Conservation (phyloP, 2,329 filamentous ascomycete species). For the Pyrenochaeta sp. region DNA sequence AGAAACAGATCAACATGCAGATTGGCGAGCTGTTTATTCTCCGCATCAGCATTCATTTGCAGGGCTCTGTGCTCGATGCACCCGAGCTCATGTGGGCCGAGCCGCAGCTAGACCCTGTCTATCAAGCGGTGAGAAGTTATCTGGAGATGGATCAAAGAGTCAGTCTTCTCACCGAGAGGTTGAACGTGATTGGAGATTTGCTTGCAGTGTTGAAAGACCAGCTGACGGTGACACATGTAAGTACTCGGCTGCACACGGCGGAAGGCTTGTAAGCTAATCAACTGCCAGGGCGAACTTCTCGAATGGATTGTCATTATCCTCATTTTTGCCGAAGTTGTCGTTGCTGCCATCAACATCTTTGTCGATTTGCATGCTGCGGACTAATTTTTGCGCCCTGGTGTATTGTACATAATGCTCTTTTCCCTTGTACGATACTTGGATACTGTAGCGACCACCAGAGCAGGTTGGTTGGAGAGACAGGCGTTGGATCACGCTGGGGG, state of each 20-base stretch:
- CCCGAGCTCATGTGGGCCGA: slow-evolving; percentile 99
- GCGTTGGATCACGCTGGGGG: too few species aligned
- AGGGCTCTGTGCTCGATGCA: slow-evolving; percentile 94
- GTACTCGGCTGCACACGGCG: slow-evolving; percentile 10
- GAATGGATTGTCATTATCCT: slow-evolving; percentile 82
- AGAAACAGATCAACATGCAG: slow-evolving; percentile 97
- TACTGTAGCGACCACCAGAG: not conserved
- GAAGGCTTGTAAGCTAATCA: slow-evolving; percentile 10
- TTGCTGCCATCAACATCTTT: slow-evolving; percentile 92
- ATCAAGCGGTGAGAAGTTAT: slow-evolving; percentile 93
- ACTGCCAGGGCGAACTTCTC: slow-evolving; percentile 55
- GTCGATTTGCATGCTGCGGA: slow-evolving; percentile 86
- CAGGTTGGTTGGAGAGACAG: too few species aligned
- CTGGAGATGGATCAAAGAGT: slow-evolving; percentile 98
- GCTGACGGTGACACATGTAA: slow-evolving; percentile 76
- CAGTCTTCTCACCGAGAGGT: slow-evolving; percentile 82
- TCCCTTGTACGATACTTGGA: slow-evolving; percentile 25
- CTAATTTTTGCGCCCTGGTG: slow-evolving; percentile 35
- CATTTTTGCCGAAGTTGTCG: slow-evolving; percentile 93
- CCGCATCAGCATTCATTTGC: slow-evolving; percentile 96
- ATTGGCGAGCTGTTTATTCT: slow-evolving; percentile 98
- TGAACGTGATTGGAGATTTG: slow-evolving; percentile 93
- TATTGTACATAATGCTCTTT: slow-evolving; percentile 25
- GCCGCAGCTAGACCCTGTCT: slow-evolving; percentile 94
- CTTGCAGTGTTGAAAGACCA: slow-evolving; percentile 95